Evolutionary conservation across 176 grass and related monocot species (phyloP).

Genomic region (Oryza rufipogon): DNA sequence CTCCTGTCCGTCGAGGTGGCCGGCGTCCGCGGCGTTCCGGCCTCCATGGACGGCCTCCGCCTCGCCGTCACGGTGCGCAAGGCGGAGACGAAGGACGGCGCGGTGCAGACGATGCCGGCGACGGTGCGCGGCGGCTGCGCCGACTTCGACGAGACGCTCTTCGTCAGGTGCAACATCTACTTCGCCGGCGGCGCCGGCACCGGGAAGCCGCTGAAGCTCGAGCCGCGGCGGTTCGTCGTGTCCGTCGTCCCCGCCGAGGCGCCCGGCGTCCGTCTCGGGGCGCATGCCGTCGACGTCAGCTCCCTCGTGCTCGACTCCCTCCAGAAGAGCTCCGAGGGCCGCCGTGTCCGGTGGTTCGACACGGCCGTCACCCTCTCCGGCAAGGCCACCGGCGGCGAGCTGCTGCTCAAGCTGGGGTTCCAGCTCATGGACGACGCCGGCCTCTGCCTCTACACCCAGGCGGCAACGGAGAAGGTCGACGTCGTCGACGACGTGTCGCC

Average conservation of each 20-base stretch:
- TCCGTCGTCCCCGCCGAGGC: conserved; percentile 58
- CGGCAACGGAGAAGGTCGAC: neutral
- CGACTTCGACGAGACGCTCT: conserved; percentile 83
- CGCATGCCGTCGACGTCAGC: conserved; percentile 69
- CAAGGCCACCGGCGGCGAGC: conserved; percentile 67
- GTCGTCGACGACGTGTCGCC: conserved; percentile 11
- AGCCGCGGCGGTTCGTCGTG: conserved; percentile 66
- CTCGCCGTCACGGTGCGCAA: conserved; percentile 75
- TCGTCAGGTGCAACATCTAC: conserved; percentile 70
- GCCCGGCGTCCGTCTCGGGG: conserved; percentile 50
- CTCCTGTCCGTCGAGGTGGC: conserved; percentile 76
- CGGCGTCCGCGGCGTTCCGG: conserved; percentile 51
- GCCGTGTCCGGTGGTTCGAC: conserved; percentile 65
- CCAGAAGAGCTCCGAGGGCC: conserved; percentile 59
- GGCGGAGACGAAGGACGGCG: conserved; percentile 59
- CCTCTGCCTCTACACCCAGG: conserved; percentile 56
- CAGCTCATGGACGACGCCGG: conserved; percentile 83
- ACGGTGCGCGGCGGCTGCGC: conserved; percentile 53
- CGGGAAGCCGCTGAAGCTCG: conserved; percentile 68
- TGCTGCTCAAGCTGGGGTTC: conserved; percentile 68
- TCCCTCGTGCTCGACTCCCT: conserved; percentile 71
- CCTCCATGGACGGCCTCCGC: conserved; percentile 58
- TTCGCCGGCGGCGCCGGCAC: conserved; percentile 68
- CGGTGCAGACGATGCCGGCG: conserved; percentile 74
- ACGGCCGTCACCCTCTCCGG: conserved; percentile 55